Base-by-base conservation (phyloP, 2,329 filamentous ascomycete genomes). In the Colletotrichum navitas region DNA sequence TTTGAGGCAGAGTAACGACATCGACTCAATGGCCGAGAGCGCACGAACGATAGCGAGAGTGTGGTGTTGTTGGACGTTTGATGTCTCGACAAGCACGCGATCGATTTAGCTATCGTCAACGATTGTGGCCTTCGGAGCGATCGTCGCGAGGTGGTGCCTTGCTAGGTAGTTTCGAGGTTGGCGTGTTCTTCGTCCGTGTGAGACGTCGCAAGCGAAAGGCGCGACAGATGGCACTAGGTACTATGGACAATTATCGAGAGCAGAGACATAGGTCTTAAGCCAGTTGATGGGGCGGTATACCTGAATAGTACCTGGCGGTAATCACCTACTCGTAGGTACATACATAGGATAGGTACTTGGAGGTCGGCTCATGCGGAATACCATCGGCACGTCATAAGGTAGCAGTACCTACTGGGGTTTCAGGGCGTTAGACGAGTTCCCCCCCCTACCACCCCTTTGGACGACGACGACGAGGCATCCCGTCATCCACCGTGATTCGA, bases 371-470 rank as follows among this genome's bases (percentile, higher is more conserved):
- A 47, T 43, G 43, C 49, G 36, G 32, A 49, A 56, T 55, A 43
- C 55, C 61, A 67, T 45, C 63, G 24, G 64, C 68, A 68, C 68
- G 68, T 71, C 68, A 68, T 71, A 63, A 24, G 36, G 43, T 63
- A 52, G 43, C 65, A 68, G 63, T 63, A n/a, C 65, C 54, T 43
- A 43, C 65, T 60, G 51, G 52, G 55, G 68, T 71, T 69, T 71
- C 65, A 59, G 65, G 58, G 56, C 63, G 68, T 63, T 67, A 68
- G 67, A 32, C 66, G 51, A 66, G 68, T n/a, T n/a, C n/a, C 43
- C 41, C 36, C 26, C 29, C 24, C 34, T 58, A 16, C 21, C 2
- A 32, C n/a, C 32, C 34, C 41, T 51, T 45, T 54, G 8, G 47
- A 24, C 45, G 24, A 49, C 47, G 47, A 49, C n/a, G 49, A 52